These are phyloP conservation scores for Salicornia ramosissima DNA, from an alignment of 148 eudicot species.

Conservation along the genomic window DNA sequence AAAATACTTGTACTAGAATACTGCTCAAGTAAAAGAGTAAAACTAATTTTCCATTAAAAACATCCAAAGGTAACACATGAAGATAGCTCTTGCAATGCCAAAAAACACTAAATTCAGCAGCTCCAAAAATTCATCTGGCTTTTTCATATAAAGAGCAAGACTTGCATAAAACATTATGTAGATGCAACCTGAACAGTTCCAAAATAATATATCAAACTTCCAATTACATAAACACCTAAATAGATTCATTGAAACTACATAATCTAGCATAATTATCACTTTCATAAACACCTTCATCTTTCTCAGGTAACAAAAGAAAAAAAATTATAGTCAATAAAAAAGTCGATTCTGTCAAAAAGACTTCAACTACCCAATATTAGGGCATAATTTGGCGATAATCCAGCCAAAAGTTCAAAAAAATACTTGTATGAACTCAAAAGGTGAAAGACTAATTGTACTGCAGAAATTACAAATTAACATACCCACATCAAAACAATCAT, in stretches of 20 bases:
- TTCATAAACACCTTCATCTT: neutral
- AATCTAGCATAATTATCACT: neutral
- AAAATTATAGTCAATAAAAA: neutral
- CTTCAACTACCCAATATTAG: neutral
- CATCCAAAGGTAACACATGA: neutral
- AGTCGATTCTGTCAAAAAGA: neutral
- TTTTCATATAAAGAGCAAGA: no score
- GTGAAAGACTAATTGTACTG: neutral
- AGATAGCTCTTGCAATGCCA: neutral
- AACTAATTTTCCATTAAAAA: neutral
- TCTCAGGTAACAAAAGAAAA: neutral
- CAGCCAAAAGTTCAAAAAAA: neutral
- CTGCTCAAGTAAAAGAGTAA: neutral
- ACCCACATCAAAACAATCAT: conserved; percentile 1
- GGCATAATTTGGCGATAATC: neutral
- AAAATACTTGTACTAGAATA: neutral
- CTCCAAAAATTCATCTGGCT: no score
- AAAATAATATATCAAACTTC: neutral
- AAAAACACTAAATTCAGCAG: neutral
- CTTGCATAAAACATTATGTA: no score
- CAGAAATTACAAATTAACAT: neutral
- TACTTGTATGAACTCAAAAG: neutral
- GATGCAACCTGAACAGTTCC: no score
- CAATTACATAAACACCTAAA: neutral
- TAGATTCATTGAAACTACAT: neutral